Evolutionary conservation across 768 basidiomycete genomes (phyloP).

Genomic region (Lyophyllum decastes): DNA sequence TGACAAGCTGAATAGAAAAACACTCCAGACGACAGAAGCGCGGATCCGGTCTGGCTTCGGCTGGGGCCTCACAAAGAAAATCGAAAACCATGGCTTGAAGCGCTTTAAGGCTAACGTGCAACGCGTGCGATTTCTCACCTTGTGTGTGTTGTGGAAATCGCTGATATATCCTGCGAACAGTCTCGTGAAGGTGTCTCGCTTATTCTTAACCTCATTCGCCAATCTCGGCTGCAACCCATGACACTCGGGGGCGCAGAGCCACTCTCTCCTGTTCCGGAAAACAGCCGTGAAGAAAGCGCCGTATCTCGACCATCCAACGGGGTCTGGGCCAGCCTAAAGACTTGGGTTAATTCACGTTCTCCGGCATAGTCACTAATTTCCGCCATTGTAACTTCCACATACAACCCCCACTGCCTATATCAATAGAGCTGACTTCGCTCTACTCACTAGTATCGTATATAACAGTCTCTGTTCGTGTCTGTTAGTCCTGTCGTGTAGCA

Average conservation of each 20-base stretch:
- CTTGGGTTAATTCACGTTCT: constrained; percentile 39
- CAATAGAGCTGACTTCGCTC: constrained; percentile 4
- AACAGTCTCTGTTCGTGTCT: constrained; percentile 1
- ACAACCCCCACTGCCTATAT: constrained; percentile 5
- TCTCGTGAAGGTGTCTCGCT: constrained; percentile 88
- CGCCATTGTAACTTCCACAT: constrained; percentile 9
- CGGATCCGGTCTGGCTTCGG: constrained; percentile 87
- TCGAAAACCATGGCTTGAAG: constrained; percentile 83
- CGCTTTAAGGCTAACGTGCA: constrained; percentile 89
- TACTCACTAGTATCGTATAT: constrained; percentile 1
- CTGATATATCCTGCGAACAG: constrained; percentile 35
- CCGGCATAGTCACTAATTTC: constrained; percentile 11
- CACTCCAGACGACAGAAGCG: constrained; percentile 84
- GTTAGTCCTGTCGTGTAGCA: constrained; percentile 4
- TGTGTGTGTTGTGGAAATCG: neutral
- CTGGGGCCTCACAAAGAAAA: constrained; percentile 84
- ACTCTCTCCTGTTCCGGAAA: constrained; percentile 17
- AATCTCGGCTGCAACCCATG: constrained; percentile 70
- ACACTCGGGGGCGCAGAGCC: constrained; percentile 39
- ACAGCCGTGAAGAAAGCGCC: constrained; percentile 8
- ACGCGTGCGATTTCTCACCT: constrained; percentile 48
- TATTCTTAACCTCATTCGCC: constrained; percentile 76
- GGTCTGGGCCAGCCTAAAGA: constrained; percentile 42
- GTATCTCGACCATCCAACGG: constrained; percentile 10
- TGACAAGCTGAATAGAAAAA: constrained; percentile 51